Base-by-base conservation (phyloP, 2,329 filamentous ascomycete species). In the Emmonsia crescens region DNA sequence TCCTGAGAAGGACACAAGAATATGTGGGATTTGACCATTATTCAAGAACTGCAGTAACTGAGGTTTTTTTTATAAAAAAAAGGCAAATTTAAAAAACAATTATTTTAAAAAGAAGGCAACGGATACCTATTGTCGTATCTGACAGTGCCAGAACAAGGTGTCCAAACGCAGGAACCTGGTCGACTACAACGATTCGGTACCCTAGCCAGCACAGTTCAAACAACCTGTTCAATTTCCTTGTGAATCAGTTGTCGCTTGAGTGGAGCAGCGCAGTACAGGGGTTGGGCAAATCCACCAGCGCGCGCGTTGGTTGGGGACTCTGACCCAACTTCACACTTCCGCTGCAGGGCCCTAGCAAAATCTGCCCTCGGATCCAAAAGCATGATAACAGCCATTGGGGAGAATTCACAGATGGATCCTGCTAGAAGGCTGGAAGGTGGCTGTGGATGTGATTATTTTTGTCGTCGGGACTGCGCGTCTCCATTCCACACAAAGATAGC, bases 131-230 rank as follows among this genome's bases (percentile, higher is more conserved):
- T 33, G 21, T 57, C 55, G 38, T 57, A 44, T 42, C n/a, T 57
- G 55, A 57, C 55, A 46, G 14, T 9, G 40, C 36, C 55, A 42
- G 24, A 33, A 10, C 33, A 57, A 27, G 54, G 10, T 27, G 21
- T 46, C 38, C 36, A 57, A 57, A 57, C 19, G 24, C 55, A 57
- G 55, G 27, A 57, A 57, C 55, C 55, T 57, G 12, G 38, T 31
- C 38, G 38, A 57, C 46, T 57, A 44, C 14, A 21, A 44, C 55
- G 27, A 42, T 42, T 44, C 21, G 55, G 55, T n/a, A n/a, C 55
- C 52, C 27, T 29, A 31, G 24, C 38, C 38, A 40, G 38, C 40
- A 9, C 40, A 57, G 24, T 27, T 40, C 24, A 44, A 44, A 44
- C 36, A 57, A 24, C 40, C 55, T 29, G 27, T 24, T 29, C 55